Base-by-base conservation (phyloP, 2,329 filamentous ascomycete species). In the Pseudocercospora fijiensis region DNA sequence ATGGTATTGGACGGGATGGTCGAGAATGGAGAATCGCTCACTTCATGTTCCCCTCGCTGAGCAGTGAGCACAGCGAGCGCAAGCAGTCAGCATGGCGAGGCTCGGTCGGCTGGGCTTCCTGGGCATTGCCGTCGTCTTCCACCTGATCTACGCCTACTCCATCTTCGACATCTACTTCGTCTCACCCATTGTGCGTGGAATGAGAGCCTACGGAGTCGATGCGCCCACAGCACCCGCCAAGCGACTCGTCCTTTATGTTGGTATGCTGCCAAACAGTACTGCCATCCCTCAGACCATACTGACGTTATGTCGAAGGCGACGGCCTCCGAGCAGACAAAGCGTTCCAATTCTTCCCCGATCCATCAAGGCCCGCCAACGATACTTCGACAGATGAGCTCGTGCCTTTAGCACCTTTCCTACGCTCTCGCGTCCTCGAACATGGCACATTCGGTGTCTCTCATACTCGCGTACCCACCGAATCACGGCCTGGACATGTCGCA, bases 151-250 rank as follows among this genome's bases (percentile, higher is more conserved):
- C 78, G 89, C 96, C 62, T 90, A 89, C 76, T 96, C 92, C 65
- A 98, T 98, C 74, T 99, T 99, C 80, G 93, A 97, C 78, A 95
- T 98, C 68, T 98, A 99, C 80, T 99, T 99, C 76, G 92, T 97
- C 75, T 97, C 92, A 76, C 95, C 95, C 22, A 95, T 99, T 71
- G 95, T 98, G 60, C 90, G 89, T 81, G 95, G 95, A 75, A 99
- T 99, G 95, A 87, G 85, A 73, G 85, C 92, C 65, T 93, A 92
- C 78, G 80, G 82, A 52, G 83, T 96, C 41, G 86, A 92, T 64
- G 83, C 88, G 61, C 85, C 57, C 20, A 67, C 89, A 76, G 86
- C 93, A 22, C 95, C 95, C 1, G 94, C 96, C 4, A 91, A 95
- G 77, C 87, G 95, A 67, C 84, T 99, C 63, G 90, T 99, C 56